Evolutionary conservation across 2,329 filamentous ascomycete species (phyloP).

Genomic region (Metarhizium robertsii): DNA sequence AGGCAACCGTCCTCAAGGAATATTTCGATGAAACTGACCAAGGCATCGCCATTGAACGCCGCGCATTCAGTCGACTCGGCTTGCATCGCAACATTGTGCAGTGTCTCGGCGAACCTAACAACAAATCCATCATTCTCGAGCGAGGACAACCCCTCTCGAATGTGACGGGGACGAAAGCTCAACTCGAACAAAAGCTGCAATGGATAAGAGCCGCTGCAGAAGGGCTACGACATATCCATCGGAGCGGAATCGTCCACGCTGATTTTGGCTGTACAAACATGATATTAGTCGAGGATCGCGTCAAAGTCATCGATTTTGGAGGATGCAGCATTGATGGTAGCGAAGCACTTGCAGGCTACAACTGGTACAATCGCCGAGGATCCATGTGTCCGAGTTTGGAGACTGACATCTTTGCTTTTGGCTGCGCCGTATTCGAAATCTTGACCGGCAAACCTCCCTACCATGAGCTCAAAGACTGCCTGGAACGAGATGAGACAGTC

Average conservation of each 20-base stretch:
- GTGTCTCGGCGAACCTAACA: slow-evolving; percentile 1
- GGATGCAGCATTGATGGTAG: slow-evolving; percentile 5
- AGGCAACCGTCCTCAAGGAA: slow-evolving; percentile 4
- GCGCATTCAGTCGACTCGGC: slow-evolving; percentile 4
- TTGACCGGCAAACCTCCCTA: slow-evolving; percentile 2
- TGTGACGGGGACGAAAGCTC: background rate
- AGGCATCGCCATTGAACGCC: slow-evolving; percentile 1
- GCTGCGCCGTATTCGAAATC: slow-evolving; percentile 4
- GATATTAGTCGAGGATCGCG: slow-evolving; percentile 1
- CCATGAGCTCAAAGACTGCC: slow-evolving; percentile 1
- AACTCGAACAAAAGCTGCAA: slow-evolving; percentile 3
- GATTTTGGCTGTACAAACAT: slow-evolving; percentile 7
- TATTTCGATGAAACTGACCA: slow-evolving; percentile 5
- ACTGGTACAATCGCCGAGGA: slow-evolving; percentile 3
- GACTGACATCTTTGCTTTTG: slow-evolving; percentile 3
- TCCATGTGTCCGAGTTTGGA: background rate
- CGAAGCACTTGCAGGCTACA: slow-evolving; percentile 5
- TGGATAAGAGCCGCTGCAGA: slow-evolving; percentile 2
- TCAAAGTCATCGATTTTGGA: slow-evolving; percentile 6
- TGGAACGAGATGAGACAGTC: background rate
- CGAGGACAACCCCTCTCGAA: slow-evolving; percentile 2
- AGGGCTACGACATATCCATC: slow-evolving; percentile 3
- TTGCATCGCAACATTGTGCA: slow-evolving; percentile 4
- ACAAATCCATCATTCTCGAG: slow-evolving; percentile 4
- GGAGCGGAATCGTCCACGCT: slow-evolving; percentile 4